Evolutionary conservation across 2,329 filamentous ascomycete genomes (phyloP).

Genomic region (Apiospora arundinis): DNA sequence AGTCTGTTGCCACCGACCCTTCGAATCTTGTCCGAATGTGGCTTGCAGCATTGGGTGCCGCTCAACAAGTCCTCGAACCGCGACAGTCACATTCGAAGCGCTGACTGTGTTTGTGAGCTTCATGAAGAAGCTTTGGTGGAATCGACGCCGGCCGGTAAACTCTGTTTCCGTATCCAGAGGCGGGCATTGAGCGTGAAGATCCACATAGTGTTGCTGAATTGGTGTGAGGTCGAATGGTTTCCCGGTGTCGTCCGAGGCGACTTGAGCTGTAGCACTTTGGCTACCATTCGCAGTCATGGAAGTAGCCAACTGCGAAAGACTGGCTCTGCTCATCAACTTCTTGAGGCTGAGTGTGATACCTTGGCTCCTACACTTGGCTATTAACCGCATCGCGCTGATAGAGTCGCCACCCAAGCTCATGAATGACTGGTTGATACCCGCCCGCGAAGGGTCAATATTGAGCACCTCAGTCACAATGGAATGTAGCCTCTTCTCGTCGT

Average conservation of each 20-base stretch:
- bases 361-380: neutral
- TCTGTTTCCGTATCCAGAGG: slow-evolving; percentile 49
- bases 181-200: slow-evolving; percentile 38
- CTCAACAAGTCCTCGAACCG: slow-evolving; percentile 54
- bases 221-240: slow-evolving; percentile 56
- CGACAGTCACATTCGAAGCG: slow-evolving; percentile 53
- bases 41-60: slow-evolving; percentile 56
- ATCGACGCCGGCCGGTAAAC: slow-evolving; percentile 45
- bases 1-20: slow-evolving; percentile 50
- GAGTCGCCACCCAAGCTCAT: slow-evolving; percentile 3
- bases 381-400: slow-evolving; percentile 8
- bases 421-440: slow-evolving; percentile 41
- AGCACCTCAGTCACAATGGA: slow-evolving; percentile 3
- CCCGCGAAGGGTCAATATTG: neutral
- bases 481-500: slow-evolving; percentile 34
- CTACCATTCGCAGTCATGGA: slow-evolving; percentile 24
- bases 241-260: slow-evolving; percentile 39
- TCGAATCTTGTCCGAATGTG: slow-evolving; percentile 42
- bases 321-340: neutral
- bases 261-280: slow-evolving; percentile 39
- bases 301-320: neutral
- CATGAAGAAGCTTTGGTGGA: slow-evolving; percentile 58
- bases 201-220: slow-evolving; percentile 58
- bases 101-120: slow-evolving; percentile 48
- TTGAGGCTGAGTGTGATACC: neutral